Evolutionary conservation across 257 asterid genomes (phyloP), one percentile per base, ranked within the genome.

Genomic region (Solanum lignicaule): DNA sequence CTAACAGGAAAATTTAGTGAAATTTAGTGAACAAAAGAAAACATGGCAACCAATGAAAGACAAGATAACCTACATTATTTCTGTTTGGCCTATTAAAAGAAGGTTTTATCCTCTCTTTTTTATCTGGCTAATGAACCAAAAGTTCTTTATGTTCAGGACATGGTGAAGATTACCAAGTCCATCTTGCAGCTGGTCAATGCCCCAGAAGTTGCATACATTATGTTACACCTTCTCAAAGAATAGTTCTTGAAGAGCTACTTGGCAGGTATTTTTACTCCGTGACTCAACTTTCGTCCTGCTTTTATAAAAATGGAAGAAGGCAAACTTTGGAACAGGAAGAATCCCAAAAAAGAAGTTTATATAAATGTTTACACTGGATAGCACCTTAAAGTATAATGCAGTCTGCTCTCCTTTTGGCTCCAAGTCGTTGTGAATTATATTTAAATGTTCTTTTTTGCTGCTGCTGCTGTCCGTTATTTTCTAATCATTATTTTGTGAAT

Each of bases 151-250:
- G n/a, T 35, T n/a, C 86, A 95, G 99, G 96, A 39, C 93, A 90
- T 46, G 93, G 87, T 25, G 96, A 91, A 31, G 98, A 94, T 90
- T 92, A 93, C 83, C 89, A 83, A 88, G 95, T 96, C 89, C 94
- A 92, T 86, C 79, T 88, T 87, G 98, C 99, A 84, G 96, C 91
- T 21, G 94, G 95, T 60, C 98, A 93, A 92, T 96, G 99, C 92
- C 99, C 98, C 20, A 94, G 95, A 90, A 93, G 89, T 86, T 95
- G 99, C 83, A 95, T 96, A 71, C 98, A 95, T 87, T 94, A 93
- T 87, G 99, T 95, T 38, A 96, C 99, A 68, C 98, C 98, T 83
- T 94, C 95, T 71, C 99, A 96, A 88, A 93, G 98, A 93, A 87
- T 93, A 69, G 90, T 96, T 90, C 93, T 95, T 68, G 97, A 95